These are phyloP conservation scores for Solanum piurae DNA, from an alignment of 257 asterid species.

Conservation along the genomic window DNA sequence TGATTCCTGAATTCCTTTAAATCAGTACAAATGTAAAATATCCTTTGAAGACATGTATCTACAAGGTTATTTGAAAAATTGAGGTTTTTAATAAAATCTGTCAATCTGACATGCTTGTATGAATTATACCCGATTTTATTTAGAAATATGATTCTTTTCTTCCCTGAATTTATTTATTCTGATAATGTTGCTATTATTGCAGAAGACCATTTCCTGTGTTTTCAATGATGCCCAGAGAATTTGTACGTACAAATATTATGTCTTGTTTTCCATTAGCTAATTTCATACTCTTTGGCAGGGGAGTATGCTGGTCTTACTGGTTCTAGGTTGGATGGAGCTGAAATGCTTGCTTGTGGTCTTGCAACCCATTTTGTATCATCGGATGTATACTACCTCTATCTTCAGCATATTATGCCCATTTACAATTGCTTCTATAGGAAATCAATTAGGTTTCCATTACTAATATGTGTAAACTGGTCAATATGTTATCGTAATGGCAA, in stretches of 20 bases:
- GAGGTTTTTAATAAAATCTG: neutral
- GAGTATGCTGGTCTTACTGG: slow-evolving; percentile 64
- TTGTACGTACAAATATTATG: neutral
- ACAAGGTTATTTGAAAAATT: neutral
- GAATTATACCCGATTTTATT: neutral
- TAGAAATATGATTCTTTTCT: neutral
- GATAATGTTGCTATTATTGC: neutral
- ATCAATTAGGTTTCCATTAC: neutral
- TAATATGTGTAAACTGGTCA: neutral
- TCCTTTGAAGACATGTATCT: neutral
- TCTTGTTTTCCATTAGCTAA: neutral
- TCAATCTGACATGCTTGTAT: neutral
- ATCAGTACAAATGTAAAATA: neutral
- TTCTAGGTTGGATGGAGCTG: slow-evolving; percentile 74
- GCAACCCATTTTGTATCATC: slow-evolving; percentile 81
- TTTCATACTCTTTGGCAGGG: slow-evolving; percentile 38
- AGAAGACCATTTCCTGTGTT: neutral
- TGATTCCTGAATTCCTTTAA: neutral
- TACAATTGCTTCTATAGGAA: neutral
- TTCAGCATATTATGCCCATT: neutral
- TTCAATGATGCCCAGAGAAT: neutral
- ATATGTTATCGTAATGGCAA: neutral
- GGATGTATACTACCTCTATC: slow-evolving; percentile 27
- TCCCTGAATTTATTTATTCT: neutral
- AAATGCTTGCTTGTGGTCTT: slow-evolving; percentile 84